Base-by-base conservation (phyloP, 805 yeast species). In the Yamadazyma nakazawae region DNA sequence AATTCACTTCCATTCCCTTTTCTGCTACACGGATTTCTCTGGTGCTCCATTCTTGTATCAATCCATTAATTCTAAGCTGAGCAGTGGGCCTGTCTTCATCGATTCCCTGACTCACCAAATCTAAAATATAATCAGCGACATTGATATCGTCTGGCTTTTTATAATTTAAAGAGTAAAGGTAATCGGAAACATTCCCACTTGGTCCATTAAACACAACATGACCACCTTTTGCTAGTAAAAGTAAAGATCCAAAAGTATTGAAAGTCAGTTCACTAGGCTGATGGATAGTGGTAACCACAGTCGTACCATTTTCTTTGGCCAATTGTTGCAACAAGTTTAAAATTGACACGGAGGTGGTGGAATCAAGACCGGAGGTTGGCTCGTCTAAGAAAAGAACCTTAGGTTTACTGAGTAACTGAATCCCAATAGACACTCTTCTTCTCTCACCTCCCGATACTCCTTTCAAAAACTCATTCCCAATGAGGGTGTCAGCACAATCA, bases 341-440 rank as follows among this genome's bases (percentile, higher is more conserved):
- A 31, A 88, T 84, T 2, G 87, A 77, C 1, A 79, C 74, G 0
- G 96, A 85, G 0, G 94, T 87, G 47, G 86, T 80, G 11, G 91
- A 80, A 58, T 89, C 96, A 21, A 89, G 71, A 0, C 96, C 96
- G 4, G 95, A 86, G 0, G 96, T 89, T 2, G 96, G 96, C 58
- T 89, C 96, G 63, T 89, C 96, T 19, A 89, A 63, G 42, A 89
- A 74, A 31, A 89, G 61, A 34, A 89, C 73, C 47, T 81, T 81
- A 0, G 95, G 92, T 47, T 81, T 81, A 48, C 83, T 81, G 35
- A 89, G 66, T 31, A 89, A 67, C 59, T 88, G 96, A 37, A 87
- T 77, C 2, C 91, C 92, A 62, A 89, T 87, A 0, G 92, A 83
- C 0, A 89, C 84, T 54, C 96, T 73, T 56, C 96, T 75, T 60